Percentiles rank a stretch among this genome's conserved stretches.
Conservation (phyloP, 176 grass and related monocot species). For the Stipa capillata region DNA sequence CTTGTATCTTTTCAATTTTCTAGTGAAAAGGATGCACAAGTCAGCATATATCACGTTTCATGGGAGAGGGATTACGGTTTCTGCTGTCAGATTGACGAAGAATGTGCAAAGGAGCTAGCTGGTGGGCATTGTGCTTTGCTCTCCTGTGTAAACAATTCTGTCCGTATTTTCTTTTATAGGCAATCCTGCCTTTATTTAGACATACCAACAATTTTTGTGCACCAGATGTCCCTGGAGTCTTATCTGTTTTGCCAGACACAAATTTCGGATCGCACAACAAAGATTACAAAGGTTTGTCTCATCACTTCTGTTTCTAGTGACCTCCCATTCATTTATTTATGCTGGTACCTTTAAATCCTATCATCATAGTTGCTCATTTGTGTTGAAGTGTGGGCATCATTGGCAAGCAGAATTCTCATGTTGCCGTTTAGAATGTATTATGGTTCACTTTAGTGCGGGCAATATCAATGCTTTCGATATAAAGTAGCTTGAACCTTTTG, state of each 20-base stretch:
- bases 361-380: not conserved
- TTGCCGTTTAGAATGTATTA: not conserved
- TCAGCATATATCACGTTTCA: conserved; percentile 77
- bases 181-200: not conserved
- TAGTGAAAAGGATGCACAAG: conserved; percentile 91
- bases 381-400: not conserved
- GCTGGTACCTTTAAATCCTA: not conserved
- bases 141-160: not conserved
- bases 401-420: not conserved
- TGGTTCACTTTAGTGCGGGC: not conserved
- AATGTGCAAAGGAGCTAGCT: conserved; percentile 56
- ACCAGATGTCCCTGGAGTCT: conserved; percentile 66
- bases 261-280: conserved; percentile 59
- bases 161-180: not conserved
- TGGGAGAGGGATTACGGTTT: conserved; percentile 86
- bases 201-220: conserved; percentile 11
- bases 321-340: not conserved
- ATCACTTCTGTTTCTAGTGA: conserved; percentile 8
- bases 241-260: conserved; percentile 55
- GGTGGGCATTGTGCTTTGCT: conserved; percentile 26
- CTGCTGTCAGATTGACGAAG: conserved; percentile 75
- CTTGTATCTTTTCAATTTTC: conserved; percentile 7
- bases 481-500: not conserved
- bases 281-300: conserved; percentile 54
- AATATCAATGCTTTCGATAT: not conserved